A percentile compares a stretch with the other conserved stretches of the same genome.
phyloP scores from a whole-genome alignment of 108 stramenopile species.

The Bacterosira constricta region DNA sequence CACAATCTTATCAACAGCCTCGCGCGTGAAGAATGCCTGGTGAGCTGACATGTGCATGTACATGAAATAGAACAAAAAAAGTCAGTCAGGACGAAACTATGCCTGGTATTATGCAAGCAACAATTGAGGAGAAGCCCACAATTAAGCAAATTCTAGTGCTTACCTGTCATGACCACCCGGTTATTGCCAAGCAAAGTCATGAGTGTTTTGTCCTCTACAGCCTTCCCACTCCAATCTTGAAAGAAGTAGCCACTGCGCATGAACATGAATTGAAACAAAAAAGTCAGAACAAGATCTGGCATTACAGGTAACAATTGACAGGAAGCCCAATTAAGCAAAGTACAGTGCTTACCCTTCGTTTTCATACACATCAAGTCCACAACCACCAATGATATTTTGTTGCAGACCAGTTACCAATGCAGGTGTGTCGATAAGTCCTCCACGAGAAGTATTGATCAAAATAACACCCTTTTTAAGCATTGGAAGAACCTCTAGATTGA shows the following conservation, averaged over 20 bases:
- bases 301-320: too few relatives aligned
- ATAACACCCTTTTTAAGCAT: constrained; percentile 65
- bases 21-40: constrained; percentile 85
- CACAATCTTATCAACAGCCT: constrained; percentile 80
- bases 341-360: too few relatives aligned
- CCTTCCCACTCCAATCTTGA: constrained; percentile 70
- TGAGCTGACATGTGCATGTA: too few relatives aligned
- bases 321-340: too few relatives aligned
- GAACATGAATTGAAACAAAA: too few relatives aligned
- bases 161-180: constrained; percentile 67
- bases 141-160: constrained; percentile 54
- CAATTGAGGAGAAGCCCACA: constrained; percentile 41
- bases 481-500: constrained; percentile 54
- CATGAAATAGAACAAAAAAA: background rate
- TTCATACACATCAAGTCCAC: constrained; percentile 78
- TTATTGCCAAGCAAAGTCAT: constrained; percentile 61
- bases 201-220: constrained; percentile 53
- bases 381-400: constrained; percentile 62
- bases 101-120: too few relatives aligned
- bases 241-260: constrained; percentile 89
- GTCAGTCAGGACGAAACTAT: background rate
- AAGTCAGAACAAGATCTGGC: too few relatives aligned
- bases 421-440: constrained; percentile 74
- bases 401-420: constrained; percentile 66
- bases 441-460: constrained; percentile 78